Percentiles rank a stretch among this genome's conserved stretches.
These are phyloP conservation scores for Gynochthodes officinalis DNA, from an alignment of 257 asterid species.

Conservation along the genomic window DNA sequence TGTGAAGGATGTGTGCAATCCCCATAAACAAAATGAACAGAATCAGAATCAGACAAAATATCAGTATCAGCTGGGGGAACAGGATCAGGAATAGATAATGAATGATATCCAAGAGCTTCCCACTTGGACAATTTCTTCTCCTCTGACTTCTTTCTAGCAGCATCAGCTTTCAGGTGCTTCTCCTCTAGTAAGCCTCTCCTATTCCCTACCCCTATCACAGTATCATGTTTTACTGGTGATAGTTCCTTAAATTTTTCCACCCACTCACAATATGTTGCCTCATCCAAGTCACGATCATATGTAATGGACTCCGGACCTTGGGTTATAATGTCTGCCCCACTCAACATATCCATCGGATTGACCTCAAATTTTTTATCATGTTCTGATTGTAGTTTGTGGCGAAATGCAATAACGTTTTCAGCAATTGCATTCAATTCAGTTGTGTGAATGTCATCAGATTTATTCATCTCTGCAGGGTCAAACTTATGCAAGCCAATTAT, in stretches of 20 bases:
- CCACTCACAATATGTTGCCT: slow-evolving; percentile 79
- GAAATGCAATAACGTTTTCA: slow-evolving; percentile 55
- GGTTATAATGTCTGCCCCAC: slow-evolving; percentile 35
- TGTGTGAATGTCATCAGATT: slow-evolving; percentile 44
- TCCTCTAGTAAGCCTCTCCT: slow-evolving; percentile 52
- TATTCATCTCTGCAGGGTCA: slow-evolving; percentile 53
- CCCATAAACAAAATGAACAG: slow-evolving; percentile 81
- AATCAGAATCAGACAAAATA: slow-evolving; percentile 54
- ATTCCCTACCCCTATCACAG: slow-evolving; percentile 35
- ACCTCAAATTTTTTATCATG: slow-evolving; percentile 56
- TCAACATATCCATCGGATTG: slow-evolving; percentile 39
- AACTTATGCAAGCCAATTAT: slow-evolving; percentile 75
- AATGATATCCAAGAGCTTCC: slow-evolving; percentile 81
- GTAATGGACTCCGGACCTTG: slow-evolving; percentile 38
- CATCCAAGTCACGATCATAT: slow-evolving; percentile 65
- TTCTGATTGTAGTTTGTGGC: slow-evolving; percentile 39
- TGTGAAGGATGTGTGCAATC: slow-evolving; percentile 81
- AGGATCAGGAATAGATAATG: slow-evolving; percentile 60
- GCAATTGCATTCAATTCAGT: slow-evolving; percentile 49
- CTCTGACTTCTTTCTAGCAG: slow-evolving; percentile 62
- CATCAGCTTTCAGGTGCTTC: slow-evolving; percentile 61
- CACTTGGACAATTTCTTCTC: slow-evolving; percentile 75
- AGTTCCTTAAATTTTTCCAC: slow-evolving; percentile 79
- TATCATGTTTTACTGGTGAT: slow-evolving; percentile 32
- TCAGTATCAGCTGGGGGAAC: slow-evolving; percentile 42